Conservation (phyloP, 208 protist species). For the Trypanosoma conorhini region DNA sequence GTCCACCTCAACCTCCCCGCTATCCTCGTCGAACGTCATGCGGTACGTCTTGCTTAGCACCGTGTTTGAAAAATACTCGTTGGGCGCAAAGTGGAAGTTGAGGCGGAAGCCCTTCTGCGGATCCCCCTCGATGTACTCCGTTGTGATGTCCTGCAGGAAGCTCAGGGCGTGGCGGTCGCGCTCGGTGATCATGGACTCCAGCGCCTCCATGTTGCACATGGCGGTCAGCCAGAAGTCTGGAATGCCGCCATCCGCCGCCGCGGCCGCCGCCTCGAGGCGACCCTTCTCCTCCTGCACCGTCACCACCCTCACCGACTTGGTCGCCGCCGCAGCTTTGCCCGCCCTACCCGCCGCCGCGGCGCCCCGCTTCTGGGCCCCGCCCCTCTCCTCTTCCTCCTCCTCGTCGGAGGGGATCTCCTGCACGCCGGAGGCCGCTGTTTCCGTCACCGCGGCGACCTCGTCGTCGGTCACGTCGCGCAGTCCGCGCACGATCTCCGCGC, state of each 20-base stretch:
- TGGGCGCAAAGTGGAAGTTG: slow-evolving; percentile 86
- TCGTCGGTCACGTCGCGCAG: slow-evolving; percentile 68
- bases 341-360: slow-evolving; percentile 5
- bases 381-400: slow-evolving; percentile 3
- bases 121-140: slow-evolving; percentile 49
- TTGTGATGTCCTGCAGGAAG: slow-evolving; percentile 57
- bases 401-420: slow-evolving; percentile 27
- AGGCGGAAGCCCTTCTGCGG: slow-evolving; percentile 73
- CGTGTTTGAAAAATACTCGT: slow-evolving; percentile 91
- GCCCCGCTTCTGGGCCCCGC: background rate
- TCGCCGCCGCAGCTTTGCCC: slow-evolving; percentile 3
- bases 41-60: slow-evolving; percentile 91
- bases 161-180: slow-evolving; percentile 59
- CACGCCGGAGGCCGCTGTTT: slow-evolving; percentile 19
- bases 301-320: slow-evolving; percentile 51
- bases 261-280: slow-evolving; percentile 38
- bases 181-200: slow-evolving; percentile 63
- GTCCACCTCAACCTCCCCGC: slow-evolving; percentile 67
- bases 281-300: slow-evolving; percentile 41
- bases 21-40: slow-evolving; percentile 78
- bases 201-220: slow-evolving; percentile 50
- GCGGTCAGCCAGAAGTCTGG: slow-evolving; percentile 88
- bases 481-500: slow-evolving; percentile 56
- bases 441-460: slow-evolving; percentile 32
- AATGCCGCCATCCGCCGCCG: slow-evolving; percentile 66